Base-by-base conservation (phyloP, 2,329 filamentous ascomycete genomes). In the Purpureocillium lavendulum region DNA sequence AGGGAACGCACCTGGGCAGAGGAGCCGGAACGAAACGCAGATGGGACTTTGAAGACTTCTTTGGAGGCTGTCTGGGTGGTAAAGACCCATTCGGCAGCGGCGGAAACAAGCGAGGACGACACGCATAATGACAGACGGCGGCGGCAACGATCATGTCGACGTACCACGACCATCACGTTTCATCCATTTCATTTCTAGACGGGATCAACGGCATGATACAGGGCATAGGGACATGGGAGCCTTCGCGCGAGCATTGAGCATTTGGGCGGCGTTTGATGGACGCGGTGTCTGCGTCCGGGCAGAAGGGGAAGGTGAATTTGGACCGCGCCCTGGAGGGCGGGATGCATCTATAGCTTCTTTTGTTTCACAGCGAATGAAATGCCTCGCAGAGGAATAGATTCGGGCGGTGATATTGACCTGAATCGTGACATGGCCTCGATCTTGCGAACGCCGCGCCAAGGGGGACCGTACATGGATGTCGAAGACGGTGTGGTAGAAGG, bases 21-120 rank as follows among this genome's bases (percentile, higher is more conserved):
- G 79, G 77, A 7, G 76, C 82, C 8, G 84, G 84, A 2, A 72
- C 78, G 49, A 90, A 90, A 59, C 73, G 84, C 32, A 76, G 83
- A 51, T 72, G 86, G 49, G 82, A 84, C 50, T 74, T 85, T 51
- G 76, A 78, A 17, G 84, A 89, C 52, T 80, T 87, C 39, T 88
- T 88, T 54, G 83, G 87, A 7, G 76, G 77, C 39, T 78, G 76
- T 46, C 58, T 84, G 37, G 72, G 72, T 43, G 75, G 75, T 33
- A 82, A 82, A 53, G 82, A 86, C 44, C 57, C 68, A 28, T 72
- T 73, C 46, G 66, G 69, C 12, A 63, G 61, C 24, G 59, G 60
- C 29, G 60, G 64, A 10, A 26, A 26, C 32, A 79, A 79, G 55
- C 62, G 75, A 41, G 67, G 61, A 39, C 65, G 74, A 38, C 73